Conservation (phyloP, 352 stramenopile genomes). For the Phytopythium aichiense region DNA sequence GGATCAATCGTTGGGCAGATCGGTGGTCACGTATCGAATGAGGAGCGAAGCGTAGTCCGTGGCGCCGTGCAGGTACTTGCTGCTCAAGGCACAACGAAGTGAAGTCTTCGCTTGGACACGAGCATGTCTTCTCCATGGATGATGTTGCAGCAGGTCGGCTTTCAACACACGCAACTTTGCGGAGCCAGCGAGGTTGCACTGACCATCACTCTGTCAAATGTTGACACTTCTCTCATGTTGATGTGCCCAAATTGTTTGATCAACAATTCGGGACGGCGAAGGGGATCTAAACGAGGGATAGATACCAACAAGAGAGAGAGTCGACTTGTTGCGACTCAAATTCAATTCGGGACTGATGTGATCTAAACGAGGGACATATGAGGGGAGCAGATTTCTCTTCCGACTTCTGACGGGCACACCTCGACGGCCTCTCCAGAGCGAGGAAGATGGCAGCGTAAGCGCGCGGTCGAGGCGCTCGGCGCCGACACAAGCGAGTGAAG, state of each 20-base stretch:
- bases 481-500: neutral
- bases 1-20: too few species aligned
- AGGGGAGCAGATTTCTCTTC: neutral
- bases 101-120: too few species aligned
- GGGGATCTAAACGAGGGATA: neutral
- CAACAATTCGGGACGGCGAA: neutral
- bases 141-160: too few species aligned
- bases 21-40: too few species aligned
- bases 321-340: too few species aligned
- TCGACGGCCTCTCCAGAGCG: slow-evolving; percentile 2
- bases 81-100: too few species aligned
- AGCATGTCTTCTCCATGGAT: too few species aligned
- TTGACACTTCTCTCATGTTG: neutral
- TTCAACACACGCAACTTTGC: too few species aligned
- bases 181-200: neutral
- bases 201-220: neutral
- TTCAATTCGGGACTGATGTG: neutral
- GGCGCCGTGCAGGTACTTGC: too few species aligned
- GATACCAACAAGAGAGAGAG: too few species aligned
- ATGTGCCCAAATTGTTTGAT: neutral
- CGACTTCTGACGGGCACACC: neutral
- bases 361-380: neutral
- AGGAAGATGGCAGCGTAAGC: slow-evolving; percentile 8
- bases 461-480: neutral
- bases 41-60: too few species aligned